These are phyloP conservation scores for Willaertia magna DNA, from an alignment of 208 protist genomes.

Conservation along the genomic window DNA sequence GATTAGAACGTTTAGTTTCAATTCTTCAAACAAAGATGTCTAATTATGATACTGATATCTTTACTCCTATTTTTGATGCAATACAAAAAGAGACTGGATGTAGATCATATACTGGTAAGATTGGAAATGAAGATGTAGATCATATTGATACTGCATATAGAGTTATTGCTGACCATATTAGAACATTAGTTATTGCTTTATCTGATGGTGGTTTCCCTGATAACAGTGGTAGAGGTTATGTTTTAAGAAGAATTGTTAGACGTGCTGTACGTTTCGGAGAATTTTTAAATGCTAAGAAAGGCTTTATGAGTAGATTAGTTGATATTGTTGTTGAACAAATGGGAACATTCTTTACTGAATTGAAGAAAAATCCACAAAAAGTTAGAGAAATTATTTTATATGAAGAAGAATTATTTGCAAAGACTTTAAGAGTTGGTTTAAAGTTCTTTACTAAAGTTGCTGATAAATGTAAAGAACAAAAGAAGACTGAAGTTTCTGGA, in stretches of 20 bases:
- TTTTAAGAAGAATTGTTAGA: slow-evolving; percentile 92
- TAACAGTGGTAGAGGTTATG: slow-evolving; percentile 81
- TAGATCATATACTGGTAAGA: slow-evolving; percentile 58
- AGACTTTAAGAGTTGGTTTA: slow-evolving; percentile 82
- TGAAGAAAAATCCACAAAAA: slow-evolving; percentile 55
- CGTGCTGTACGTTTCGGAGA: slow-evolving; percentile 87
- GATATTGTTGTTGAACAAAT: slow-evolving; percentile 65
- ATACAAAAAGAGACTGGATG: slow-evolving; percentile 83
- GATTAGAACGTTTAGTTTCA: slow-evolving; percentile 89
- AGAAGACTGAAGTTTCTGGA: slow-evolving; percentile 55
- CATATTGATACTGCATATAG: slow-evolving; percentile 83
- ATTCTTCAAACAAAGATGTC: slow-evolving; percentile 87
- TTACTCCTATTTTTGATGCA: slow-evolving; percentile 83
- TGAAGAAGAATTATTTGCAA: slow-evolving; percentile 88
- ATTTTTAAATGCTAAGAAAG: slow-evolving; percentile 42
- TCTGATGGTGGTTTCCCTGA: slow-evolving; percentile 88
- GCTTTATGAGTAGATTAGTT: slow-evolving; percentile 84
- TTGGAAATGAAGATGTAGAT: slow-evolving; percentile 61
- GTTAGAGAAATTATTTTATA: slow-evolving; percentile 72
- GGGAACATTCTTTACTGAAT: slow-evolving; percentile 81
- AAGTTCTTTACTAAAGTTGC: slow-evolving; percentile 70
- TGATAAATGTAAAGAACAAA: slow-evolving; percentile 1
- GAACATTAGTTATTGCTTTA: slow-evolving; percentile 90
- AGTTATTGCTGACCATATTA: slow-evolving; percentile 98
- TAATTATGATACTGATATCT: slow-evolving; percentile 99